phyloP scores from a whole-genome alignment of 2,329 filamentous ascomycete genomes.

The Talaromyces islandicus region DNA sequence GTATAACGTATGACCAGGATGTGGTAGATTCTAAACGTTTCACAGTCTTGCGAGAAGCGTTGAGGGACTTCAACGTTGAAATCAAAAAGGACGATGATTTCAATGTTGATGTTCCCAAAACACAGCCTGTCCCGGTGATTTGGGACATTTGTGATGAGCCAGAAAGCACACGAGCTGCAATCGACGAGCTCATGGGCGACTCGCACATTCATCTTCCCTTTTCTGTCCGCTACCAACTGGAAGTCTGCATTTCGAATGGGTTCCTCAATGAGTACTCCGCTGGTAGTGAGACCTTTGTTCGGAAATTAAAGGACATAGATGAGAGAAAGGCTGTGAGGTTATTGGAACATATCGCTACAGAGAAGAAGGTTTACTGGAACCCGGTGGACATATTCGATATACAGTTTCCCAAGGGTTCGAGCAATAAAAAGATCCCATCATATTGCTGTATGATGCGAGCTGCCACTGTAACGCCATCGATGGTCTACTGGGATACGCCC shows the following conservation, averaged over 20 bases:
- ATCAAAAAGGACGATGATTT: constrained; percentile 37
- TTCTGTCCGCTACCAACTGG: constrained; percentile 77
- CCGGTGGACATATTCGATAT: constrained; percentile 68
- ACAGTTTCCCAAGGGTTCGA: constrained; percentile 38
- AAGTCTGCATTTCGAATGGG: constrained; percentile 82
- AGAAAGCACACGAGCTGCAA: constrained; percentile 23
- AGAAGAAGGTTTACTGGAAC: constrained; percentile 56
- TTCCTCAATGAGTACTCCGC: constrained; percentile 72
- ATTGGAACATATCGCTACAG: constrained; percentile 68
- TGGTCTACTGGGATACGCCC: constrained; percentile 70
- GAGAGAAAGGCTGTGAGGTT: constrained; percentile 54
- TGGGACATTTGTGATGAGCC: constrained; percentile 38
- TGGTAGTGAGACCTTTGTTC: constrained; percentile 56
- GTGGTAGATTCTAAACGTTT: constrained; percentile 29
- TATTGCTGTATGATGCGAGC: constrained; percentile 74
- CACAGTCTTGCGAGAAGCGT: constrained; percentile 43
- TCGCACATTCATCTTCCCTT: constrained; percentile 53
- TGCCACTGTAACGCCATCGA: constrained; percentile 76
- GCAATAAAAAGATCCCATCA: constrained; percentile 53
- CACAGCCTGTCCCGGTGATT: constrained; percentile 14
- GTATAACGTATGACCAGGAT: constrained; percentile 41
- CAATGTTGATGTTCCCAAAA: constrained; percentile 48
- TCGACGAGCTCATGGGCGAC: constrained; percentile 28
- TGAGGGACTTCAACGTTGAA: constrained; percentile 68
- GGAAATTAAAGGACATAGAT: constrained; percentile 50